phyloP scores from a whole-genome alignment of 805 yeast species.

The Grigorovia jiainica region DNA sequence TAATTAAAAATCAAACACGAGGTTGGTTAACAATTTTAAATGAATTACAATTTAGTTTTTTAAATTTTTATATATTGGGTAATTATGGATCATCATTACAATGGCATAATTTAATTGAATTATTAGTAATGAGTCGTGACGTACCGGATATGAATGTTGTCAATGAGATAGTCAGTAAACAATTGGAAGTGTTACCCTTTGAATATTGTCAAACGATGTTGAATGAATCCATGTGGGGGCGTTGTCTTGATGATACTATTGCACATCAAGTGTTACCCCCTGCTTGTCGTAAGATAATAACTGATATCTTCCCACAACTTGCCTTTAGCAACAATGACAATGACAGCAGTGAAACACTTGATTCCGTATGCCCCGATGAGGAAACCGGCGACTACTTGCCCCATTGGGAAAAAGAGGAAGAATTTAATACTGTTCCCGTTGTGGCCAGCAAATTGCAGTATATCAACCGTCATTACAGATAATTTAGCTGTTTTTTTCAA shows the following conservation, averaged over 20 bases:
- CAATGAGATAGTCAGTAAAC: slow-evolving; percentile 14
- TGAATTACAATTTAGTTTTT: slow-evolving; percentile 45
- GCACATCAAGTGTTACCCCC: too few species aligned
- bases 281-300: too few species aligned
- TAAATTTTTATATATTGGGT: slow-evolving; percentile 43
- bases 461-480: too few species aligned
- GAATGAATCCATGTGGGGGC: slow-evolving; percentile 16
- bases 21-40: slow-evolving; percentile 29
- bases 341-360: too few species aligned
- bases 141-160: slow-evolving; percentile 4
- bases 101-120: slow-evolving; percentile 46
- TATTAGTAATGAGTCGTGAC: slow-evolving; percentile 16
- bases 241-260: slow-evolving; percentile 7
- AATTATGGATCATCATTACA: slow-evolving; percentile 56
- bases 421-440: too few species aligned
- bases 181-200: slow-evolving; percentile 16
- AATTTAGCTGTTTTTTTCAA: too few species aligned
- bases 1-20: slow-evolving; percentile 20
- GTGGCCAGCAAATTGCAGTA: too few species aligned
- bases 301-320: too few species aligned
- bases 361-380: too few species aligned
- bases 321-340: too few species aligned
- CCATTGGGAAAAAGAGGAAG: too few species aligned
- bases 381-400: too few species aligned
- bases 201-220: slow-evolving; percentile 18